A percentile compares a stretch with the other conserved stretches of the same genome.
Evolutionary conservation across 2,329 filamentous ascomycete genomes (phyloP).

Genomic region (Fusarium staphyleae): DNA sequence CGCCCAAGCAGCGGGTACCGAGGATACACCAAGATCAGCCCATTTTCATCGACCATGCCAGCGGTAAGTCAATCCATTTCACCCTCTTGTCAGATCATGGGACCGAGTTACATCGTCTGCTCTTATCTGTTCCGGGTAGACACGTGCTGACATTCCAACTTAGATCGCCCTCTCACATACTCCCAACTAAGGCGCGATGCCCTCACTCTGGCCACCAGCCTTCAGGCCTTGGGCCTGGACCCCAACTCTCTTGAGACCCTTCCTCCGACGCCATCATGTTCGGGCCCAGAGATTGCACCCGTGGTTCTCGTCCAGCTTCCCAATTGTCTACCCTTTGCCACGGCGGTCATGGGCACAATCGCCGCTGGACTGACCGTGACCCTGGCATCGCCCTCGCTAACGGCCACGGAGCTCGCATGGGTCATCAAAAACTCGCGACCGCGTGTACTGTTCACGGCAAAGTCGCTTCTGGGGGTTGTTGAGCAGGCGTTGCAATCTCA

Average conservation of each 20-base stretch:
- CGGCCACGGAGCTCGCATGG: slow-evolving; percentile 50
- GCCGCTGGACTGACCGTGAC: slow-evolving; percentile 52
- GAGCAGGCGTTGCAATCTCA: slow-evolving; percentile 46
- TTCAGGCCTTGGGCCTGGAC: slow-evolving; percentile 47
- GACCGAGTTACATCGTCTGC: not conserved
- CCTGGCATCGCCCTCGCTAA: slow-evolving; percentile 50
- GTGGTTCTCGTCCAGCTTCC: slow-evolving; percentile 53
- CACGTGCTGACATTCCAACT: slow-evolving; percentile 5
- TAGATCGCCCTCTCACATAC: slow-evolving; percentile 49
- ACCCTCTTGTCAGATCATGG: not conserved
- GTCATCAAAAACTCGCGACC: slow-evolving; percentile 52
- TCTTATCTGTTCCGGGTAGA: not conserved
- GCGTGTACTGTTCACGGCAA: slow-evolving; percentile 48
- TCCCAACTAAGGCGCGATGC: slow-evolving; percentile 46
- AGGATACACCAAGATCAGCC: slow-evolving; percentile 44
- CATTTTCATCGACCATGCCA: slow-evolving; percentile 52
- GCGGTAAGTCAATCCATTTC: slow-evolving; percentile 41
- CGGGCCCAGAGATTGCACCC: slow-evolving; percentile 49
- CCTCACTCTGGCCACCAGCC: slow-evolving; percentile 47
- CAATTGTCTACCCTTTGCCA: slow-evolving; percentile 51
- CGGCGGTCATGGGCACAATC: slow-evolving; percentile 47
- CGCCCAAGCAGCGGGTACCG: slow-evolving; percentile 42
- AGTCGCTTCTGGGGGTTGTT: slow-evolving; percentile 44
- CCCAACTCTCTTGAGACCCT: slow-evolving; percentile 45
- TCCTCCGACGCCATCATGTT: slow-evolving; percentile 50